Conservation (phyloP, 2,329 filamentous ascomycete genomes). For the Aspergillus persii region DNA sequence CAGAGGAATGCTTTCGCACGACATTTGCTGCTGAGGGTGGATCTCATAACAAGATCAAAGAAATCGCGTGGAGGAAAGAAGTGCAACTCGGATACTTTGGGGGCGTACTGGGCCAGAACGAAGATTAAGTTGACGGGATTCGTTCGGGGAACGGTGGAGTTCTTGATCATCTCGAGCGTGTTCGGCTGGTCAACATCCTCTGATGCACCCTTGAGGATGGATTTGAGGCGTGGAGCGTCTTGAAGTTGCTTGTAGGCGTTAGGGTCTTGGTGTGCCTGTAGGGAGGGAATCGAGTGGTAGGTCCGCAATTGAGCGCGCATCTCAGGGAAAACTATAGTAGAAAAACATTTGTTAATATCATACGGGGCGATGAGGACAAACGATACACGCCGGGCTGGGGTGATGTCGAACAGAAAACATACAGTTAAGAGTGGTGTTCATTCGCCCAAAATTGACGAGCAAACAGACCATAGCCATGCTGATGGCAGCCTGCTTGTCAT, state of each 20-base stretch:
- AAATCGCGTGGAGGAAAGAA: constrained; percentile 85
- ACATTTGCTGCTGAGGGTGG: constrained; percentile 75
- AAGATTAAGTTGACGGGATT: constrained; percentile 98
- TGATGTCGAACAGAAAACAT: constrained; percentile 34
- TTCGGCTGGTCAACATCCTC: constrained; percentile 86
- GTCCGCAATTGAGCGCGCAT: constrained; percentile 97
- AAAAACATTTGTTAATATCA: constrained; percentile 6
- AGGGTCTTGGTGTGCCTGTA: constrained; percentile 91
- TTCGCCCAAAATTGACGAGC: constrained; percentile 92
- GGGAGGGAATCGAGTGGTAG: constrained; percentile 94
- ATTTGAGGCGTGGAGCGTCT: constrained; percentile 92
- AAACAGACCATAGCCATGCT: constrained; percentile 99
- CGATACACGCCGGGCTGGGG: background rate
- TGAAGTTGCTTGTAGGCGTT: constrained; percentile 98
- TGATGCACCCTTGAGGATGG: constrained; percentile 92
- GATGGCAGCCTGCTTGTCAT: constrained; percentile 85
- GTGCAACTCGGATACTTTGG: constrained; percentile 89
- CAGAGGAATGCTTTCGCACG: constrained; percentile 88
- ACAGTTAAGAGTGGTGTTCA: constrained; percentile 99
- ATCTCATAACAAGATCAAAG: constrained; percentile 93
- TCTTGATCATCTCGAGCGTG: constrained; percentile 78
- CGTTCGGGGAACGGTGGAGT: constrained; percentile 67
- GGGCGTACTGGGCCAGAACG: constrained; percentile 82
- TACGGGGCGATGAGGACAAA: background rate
- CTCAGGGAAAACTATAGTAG: constrained; percentile 81